These are phyloP conservation scores for Coprinopsis cinerea DNA, from an alignment of 768 basidiomycete species.

Conservation along the genomic window DNA sequence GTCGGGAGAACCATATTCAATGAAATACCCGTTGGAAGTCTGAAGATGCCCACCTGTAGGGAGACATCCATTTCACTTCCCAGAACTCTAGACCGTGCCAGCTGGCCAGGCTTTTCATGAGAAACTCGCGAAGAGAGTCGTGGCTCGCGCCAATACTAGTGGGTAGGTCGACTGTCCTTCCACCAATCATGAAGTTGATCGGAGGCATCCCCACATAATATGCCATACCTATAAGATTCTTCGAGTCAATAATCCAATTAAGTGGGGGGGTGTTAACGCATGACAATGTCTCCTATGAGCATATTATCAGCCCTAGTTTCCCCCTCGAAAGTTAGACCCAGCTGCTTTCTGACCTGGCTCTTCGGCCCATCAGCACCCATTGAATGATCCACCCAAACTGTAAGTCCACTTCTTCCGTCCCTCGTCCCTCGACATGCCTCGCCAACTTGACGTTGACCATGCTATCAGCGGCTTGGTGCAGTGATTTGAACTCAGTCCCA, in stretches of 20 bases:
- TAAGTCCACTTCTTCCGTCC: background rate
- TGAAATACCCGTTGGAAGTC: background rate
- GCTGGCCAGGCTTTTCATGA: background rate
- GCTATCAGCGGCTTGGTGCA: background rate
- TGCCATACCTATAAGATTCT: too few relatives aligned
- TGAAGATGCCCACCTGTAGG: background rate
- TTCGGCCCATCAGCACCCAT: background rate
- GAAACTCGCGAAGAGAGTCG: background rate
- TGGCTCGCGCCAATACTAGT: too few relatives aligned
- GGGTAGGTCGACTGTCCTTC: too few relatives aligned
- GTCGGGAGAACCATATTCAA: background rate
- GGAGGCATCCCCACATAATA: too few relatives aligned
- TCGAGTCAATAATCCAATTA: too few relatives aligned
- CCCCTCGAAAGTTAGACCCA: background rate
- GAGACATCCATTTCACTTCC: background rate
- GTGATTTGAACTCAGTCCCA: background rate
- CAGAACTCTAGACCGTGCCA: background rate
- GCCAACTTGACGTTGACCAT: background rate
- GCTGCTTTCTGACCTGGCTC: background rate
- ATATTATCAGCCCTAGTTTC: too few relatives aligned
- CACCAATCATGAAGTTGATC: too few relatives aligned
- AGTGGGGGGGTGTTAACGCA: too few relatives aligned
- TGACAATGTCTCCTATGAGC: too few relatives aligned
- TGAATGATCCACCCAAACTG: background rate
- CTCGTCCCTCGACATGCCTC: background rate